These are phyloP conservation scores for Apiospora aurea DNA, from an alignment of 2,329 filamentous ascomycete genomes.

Conservation along the genomic window DNA sequence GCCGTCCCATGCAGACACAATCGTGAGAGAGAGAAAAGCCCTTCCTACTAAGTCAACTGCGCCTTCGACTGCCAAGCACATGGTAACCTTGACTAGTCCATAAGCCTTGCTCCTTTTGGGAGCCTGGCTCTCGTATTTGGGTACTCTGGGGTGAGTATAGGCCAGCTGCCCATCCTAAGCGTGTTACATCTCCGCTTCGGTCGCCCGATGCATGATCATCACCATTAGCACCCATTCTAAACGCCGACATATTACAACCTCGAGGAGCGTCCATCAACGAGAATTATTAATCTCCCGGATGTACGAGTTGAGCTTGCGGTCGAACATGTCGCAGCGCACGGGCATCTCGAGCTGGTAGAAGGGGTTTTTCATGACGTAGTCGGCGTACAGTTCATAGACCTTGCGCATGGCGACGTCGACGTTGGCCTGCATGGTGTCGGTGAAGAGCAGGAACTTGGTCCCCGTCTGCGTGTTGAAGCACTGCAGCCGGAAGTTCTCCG, in stretches of 20 bases:
- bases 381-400: constrained; percentile 93
- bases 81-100: background rate
- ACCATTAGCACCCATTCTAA: background rate
- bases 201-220: constrained; percentile 29
- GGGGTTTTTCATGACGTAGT: constrained; percentile 99
- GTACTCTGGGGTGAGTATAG: background rate
- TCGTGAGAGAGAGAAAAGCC: constrained; percentile 22
- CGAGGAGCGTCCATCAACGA: constrained; percentile 46
- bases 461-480: constrained; percentile 96
- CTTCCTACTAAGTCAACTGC: background rate
- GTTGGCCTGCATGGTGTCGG: constrained; percentile 85
- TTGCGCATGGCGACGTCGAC: constrained; percentile 83
- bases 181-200: background rate
- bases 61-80: background rate
- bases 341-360: constrained; percentile 99
- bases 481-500: constrained; percentile 91
- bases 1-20: constrained; percentile 23
- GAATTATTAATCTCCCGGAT: constrained; percentile 75
- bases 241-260: background rate
- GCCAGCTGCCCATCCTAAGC: background rate
- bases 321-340: constrained; percentile 92
- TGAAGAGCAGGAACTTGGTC: constrained; percentile 95
- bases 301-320: constrained; percentile 82
- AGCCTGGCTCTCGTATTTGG: background rate
- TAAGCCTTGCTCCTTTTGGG: background rate